Conservation (phyloP, 1,284 basidiomycete species). For the Puccinia brachypodii region DNA sequence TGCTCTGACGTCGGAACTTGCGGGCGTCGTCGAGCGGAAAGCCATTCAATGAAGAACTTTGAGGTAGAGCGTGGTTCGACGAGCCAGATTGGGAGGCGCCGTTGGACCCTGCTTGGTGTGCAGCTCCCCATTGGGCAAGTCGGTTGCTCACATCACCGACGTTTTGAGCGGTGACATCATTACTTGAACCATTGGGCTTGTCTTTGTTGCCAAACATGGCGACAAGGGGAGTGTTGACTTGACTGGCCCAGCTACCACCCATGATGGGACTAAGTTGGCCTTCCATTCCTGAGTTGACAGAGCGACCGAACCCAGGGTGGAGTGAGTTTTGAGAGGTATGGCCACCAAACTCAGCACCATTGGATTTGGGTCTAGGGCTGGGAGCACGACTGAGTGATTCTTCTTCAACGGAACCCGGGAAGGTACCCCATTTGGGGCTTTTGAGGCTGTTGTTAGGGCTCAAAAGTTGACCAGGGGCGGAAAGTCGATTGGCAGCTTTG, state of each 20-base stretch:
- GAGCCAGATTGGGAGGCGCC: not conserved
- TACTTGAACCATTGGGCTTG: conserved; percentile 56
- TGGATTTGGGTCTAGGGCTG: conserved; percentile 74
- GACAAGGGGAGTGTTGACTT: conserved; percentile 92
- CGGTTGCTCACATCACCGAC: conserved; percentile 69
- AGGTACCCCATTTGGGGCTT: conserved; percentile 56
- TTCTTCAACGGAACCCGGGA: conserved; percentile 54
- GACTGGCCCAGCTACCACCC: conserved; percentile 87
- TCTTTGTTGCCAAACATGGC: conserved; percentile 75
- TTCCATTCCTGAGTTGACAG: conserved; percentile 27
- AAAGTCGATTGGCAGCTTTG: conserved; percentile 82
- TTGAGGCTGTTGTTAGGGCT: conserved; percentile 53
- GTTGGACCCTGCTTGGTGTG: conserved; percentile 11
- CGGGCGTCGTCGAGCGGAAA: conserved; percentile 23
- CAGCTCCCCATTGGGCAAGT: conserved; percentile 58
- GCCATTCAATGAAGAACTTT: not conserved
- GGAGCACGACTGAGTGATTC: conserved; percentile 52
- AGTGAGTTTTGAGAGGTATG: conserved; percentile 54
- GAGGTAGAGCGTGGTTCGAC: not conserved
- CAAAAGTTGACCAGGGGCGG: conserved; percentile 75
- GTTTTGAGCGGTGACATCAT: conserved; percentile 60
- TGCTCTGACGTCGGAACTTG: conserved; percentile 26
- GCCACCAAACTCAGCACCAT: conserved; percentile 77
- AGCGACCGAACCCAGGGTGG: not conserved
- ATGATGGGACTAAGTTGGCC: conserved; percentile 48